Evolutionary conservation across 257 asterid species (phyloP).

Genomic region (Knoxia roxburghii): DNA sequence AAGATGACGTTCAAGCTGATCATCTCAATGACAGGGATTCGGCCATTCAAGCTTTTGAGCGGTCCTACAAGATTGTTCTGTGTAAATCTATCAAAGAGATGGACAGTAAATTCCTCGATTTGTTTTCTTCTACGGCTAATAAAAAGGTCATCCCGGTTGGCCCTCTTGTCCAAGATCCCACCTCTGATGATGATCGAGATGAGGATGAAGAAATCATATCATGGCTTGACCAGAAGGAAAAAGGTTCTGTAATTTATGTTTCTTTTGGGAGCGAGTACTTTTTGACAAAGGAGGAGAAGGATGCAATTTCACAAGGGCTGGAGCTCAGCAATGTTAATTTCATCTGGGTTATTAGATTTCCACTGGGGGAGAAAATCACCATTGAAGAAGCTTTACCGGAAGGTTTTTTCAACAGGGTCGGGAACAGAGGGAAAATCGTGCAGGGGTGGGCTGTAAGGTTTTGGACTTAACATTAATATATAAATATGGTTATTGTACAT

Average conservation of each 20-base stretch:
- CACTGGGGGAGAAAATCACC: slow-evolving; percentile 2
- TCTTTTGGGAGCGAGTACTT: slow-evolving; percentile 30
- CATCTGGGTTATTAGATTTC: slow-evolving; percentile 30
- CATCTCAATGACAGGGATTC: slow-evolving; percentile 8
- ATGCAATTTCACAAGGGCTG: slow-evolving; percentile 17
- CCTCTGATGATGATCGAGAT: not conserved
- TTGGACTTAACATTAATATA: too few relatives aligned
- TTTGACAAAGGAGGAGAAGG: slow-evolving; percentile 15
- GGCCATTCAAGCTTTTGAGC: not conserved
- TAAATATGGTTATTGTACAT: too few relatives aligned
- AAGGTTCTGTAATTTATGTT: slow-evolving; percentile 19
- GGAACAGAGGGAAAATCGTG: slow-evolving; percentile 18
- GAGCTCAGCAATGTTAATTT: slow-evolving; percentile 24
- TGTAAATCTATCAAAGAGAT: slow-evolving; percentile 13
- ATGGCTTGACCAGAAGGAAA: slow-evolving; percentile 16
- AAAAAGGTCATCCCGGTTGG: slow-evolving; percentile 23
- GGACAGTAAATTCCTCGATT: slow-evolving; percentile 18
- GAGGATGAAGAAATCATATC: slow-evolving; percentile 12
- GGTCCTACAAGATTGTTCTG: slow-evolving; percentile 17
- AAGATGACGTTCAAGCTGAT: not conserved
- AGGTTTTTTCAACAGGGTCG: slow-evolving; percentile 20
- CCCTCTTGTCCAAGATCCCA: slow-evolving; percentile 16
- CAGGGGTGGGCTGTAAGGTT: too few relatives aligned
- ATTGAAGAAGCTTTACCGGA: slow-evolving; percentile 21
- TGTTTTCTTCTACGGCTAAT: not conserved